These are phyloP conservation scores for Schoenoplectus tabernaemontani DNA, from an alignment of 202 grass and related monocot genomes.

Conservation along the genomic window DNA sequence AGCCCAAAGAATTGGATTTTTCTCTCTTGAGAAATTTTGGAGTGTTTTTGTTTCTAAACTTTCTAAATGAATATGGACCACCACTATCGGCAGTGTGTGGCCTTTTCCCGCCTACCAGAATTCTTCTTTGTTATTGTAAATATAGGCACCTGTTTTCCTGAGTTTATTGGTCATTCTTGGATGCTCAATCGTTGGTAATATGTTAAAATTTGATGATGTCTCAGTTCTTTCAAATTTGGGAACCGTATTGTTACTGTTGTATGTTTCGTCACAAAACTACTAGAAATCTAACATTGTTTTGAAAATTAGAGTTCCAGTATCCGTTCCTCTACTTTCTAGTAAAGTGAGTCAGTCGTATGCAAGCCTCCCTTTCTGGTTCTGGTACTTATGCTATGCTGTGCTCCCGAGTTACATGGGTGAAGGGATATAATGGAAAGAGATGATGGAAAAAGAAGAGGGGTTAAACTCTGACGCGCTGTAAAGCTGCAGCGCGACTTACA, in stretches of 20 bases:
- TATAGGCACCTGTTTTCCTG: not conserved
- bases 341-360: too few relatives aligned
- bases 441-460: too few relatives aligned
- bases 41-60: not conserved
- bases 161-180: not conserved
- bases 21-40: conserved; percentile 6
- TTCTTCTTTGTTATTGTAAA: not conserved
- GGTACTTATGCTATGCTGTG: too few relatives aligned
- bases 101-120: not conserved
- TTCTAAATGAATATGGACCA: conserved; percentile 5
- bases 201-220: not conserved
- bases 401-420: too few relatives aligned
- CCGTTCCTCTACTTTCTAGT: too few relatives aligned
- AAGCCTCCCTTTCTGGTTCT: too few relatives aligned
- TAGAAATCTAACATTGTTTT: too few relatives aligned
- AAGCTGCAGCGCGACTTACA: too few relatives aligned
- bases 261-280: not conserved
- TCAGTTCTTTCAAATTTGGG: not conserved
- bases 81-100: conserved; percentile 12
- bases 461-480: too few relatives aligned
- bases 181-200: not conserved
- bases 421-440: too few relatives aligned
- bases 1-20: not conserved
- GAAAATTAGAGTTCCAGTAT: too few relatives aligned
- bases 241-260: not conserved